phyloP scores from a whole-genome alignment of 371 early-diverging fungal genomes.

The Mucor mucedo region DNA sequence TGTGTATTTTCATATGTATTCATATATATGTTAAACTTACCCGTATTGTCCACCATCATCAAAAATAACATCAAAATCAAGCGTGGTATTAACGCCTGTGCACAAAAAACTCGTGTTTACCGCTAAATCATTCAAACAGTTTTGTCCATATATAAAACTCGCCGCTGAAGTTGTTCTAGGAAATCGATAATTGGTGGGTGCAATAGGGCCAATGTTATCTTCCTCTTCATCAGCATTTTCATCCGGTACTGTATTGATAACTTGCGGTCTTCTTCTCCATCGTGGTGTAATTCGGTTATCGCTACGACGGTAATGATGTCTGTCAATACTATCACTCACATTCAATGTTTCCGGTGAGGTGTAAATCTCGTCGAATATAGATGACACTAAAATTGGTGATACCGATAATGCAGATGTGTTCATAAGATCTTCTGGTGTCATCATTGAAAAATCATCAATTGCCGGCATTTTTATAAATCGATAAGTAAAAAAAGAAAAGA shows the following conservation, averaged over 20 bases:
- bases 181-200: not conserved
- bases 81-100: not conserved
- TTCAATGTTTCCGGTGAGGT: not conserved
- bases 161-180: not conserved
- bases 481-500: not conserved
- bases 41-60: constrained; percentile 29
- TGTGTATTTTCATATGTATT: not conserved
- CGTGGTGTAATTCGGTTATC: not conserved
- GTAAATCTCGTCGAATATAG: constrained; percentile 13
- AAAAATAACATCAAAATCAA: constrained; percentile 16
- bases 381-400: constrained; percentile 13
- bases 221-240: not conserved
- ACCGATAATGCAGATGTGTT: constrained; percentile 15
- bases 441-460: not conserved
- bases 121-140: constrained; percentile 12
- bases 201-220: constrained; percentile 11
- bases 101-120: constrained; percentile 7
- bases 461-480: constrained; percentile 4
- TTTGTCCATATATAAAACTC: constrained; percentile 7
- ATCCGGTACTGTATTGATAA: not conserved
- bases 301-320: not conserved
- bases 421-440: constrained; percentile 22
- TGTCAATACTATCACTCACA: not conserved
- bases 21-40: constrained; percentile 6
- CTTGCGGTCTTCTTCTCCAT: constrained; percentile 11